Evolutionary conservation across 192 early-diverging fungal genomes (phyloP).

Genomic region (Cetraspora pellucida): DNA sequence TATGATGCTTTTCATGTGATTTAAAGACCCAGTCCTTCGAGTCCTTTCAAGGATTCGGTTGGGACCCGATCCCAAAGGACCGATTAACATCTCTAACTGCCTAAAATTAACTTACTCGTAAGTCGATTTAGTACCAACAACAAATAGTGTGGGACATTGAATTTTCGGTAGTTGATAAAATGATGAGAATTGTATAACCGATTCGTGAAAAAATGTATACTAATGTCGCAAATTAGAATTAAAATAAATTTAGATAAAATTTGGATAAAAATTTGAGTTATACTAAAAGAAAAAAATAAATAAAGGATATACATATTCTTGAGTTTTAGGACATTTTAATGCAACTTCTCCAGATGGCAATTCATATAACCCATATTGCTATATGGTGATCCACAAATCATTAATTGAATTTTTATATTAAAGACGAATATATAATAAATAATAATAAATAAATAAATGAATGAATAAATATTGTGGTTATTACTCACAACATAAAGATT

Average conservation of each 20-base stretch:
- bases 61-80: too few relatives aligned
- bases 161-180: constrained; percentile 39
- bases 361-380: constrained; percentile 53
- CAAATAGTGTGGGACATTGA: constrained; percentile 45
- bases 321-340: constrained; percentile 48
- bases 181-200: neutral
- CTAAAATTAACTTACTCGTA: constrained; percentile 54
- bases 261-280: neutral
- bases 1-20: too few relatives aligned
- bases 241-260: too few relatives aligned
- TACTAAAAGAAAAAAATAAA: neutral
- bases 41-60: too few relatives aligned
- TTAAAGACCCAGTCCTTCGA: too few relatives aligned
- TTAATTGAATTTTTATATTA: neutral
- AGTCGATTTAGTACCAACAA: constrained; percentile 41
- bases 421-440: neutral
- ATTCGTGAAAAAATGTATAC: constrained; percentile 25
- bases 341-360: too few relatives aligned
- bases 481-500: constrained; percentile 55
- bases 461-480: too few relatives aligned
- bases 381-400: neutral
- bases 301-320: constrained; percentile 46
- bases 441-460: too few relatives aligned
- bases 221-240: neutral
- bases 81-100: too few relatives aligned